Evolutionary conservation across 371 early-diverging fungal genomes (phyloP).

Genomic region (Mortierella sp.): DNA sequence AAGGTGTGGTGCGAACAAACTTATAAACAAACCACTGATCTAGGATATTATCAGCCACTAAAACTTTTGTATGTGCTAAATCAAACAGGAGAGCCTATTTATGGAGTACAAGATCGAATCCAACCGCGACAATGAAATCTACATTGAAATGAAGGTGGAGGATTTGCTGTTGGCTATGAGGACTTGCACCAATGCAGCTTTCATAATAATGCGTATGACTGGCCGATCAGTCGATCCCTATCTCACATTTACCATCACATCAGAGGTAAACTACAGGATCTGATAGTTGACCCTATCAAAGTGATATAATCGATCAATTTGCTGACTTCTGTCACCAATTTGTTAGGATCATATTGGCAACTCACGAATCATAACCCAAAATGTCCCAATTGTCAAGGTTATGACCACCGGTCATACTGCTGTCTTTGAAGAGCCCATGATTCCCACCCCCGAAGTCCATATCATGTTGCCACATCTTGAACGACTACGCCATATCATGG

Average conservation of each 20-base stretch:
- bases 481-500: slow-evolving; percentile 27
- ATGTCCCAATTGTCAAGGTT: slow-evolving; percentile 52
- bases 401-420: slow-evolving; percentile 35
- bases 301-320: too few relatives aligned
- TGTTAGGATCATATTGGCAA: slow-evolving; percentile 39
- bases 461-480: slow-evolving; percentile 55
- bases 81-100: slow-evolving; percentile 31
- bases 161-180: slow-evolving; percentile 39
- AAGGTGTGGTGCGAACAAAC: slow-evolving; percentile 3
- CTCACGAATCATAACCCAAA: slow-evolving; percentile 29
- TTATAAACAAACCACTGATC: neutral
- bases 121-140: slow-evolving; percentile 42
- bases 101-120: slow-evolving; percentile 45
- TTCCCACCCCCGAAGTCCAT: slow-evolving; percentile 46
- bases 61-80: neutral
- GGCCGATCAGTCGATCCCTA: slow-evolving; percentile 36
- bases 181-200: slow-evolving; percentile 23
- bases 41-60: neutral
- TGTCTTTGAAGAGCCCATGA: slow-evolving; percentile 44
- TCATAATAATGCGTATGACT: slow-evolving; percentile 43
- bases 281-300: neutral
- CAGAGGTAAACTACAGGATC: slow-evolving; percentile 21
- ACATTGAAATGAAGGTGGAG: slow-evolving; percentile 48
- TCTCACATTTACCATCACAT: slow-evolving; percentile 39
- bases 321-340: neutral